These are phyloP conservation scores for Gymnopilus dilepis DNA, from an alignment of 768 basidiomycete genomes.

Conservation along the genomic window DNA sequence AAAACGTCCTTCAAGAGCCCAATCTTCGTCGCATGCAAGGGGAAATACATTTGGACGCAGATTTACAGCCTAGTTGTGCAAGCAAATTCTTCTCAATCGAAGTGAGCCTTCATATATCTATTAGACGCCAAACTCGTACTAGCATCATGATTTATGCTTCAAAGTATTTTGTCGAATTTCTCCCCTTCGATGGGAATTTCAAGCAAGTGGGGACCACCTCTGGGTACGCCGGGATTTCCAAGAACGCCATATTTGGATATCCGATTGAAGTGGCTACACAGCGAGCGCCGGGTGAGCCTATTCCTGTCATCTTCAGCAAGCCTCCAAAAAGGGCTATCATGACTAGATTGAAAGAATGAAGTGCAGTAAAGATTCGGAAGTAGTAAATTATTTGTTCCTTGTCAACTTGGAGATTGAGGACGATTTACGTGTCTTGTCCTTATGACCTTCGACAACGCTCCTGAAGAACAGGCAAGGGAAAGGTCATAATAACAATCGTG, in stretches of 20 bases:
- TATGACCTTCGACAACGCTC: too few relatives aligned
- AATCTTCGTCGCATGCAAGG: background rate
- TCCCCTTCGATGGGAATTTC: background rate
- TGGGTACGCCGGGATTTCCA: background rate
- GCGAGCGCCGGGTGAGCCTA: background rate
- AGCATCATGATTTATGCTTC: background rate
- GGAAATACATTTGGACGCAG: background rate
- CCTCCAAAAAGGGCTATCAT: background rate
- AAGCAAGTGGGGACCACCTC: background rate
- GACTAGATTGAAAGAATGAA: too few relatives aligned
- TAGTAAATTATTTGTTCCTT: too few relatives aligned
- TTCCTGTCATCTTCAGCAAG: background rate
- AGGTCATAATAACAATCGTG: too few relatives aligned
- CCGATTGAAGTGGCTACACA: background rate
- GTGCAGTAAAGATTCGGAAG: too few relatives aligned
- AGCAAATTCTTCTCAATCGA: background rate
- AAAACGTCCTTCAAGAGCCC: background rate
- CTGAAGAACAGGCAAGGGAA: too few relatives aligned
- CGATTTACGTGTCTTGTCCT: too few relatives aligned
- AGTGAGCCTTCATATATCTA: background rate
- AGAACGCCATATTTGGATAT: background rate
- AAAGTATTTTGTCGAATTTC: background rate
- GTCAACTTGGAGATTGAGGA: too few relatives aligned
- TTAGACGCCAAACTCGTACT: background rate
- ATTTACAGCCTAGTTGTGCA: background rate